Percentiles rank a stretch among this genome's conserved stretches.
These are phyloP conservation scores for Tubosaeta brunneosetosa DNA, from an alignment of 768 basidiomycete genomes.

Conservation along the genomic window DNA sequence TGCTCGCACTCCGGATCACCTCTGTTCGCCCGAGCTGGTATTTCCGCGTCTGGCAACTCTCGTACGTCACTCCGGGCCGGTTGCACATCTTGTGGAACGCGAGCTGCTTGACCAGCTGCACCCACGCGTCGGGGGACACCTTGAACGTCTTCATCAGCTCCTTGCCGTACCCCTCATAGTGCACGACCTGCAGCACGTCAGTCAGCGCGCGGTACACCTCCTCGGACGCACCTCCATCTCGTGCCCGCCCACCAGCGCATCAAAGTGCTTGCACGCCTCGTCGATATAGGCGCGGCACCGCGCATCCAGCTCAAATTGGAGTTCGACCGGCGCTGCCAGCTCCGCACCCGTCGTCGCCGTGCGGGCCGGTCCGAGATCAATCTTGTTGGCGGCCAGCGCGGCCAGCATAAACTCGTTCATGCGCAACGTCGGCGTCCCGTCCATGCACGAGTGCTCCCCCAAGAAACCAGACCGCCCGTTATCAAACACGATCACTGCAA, in stretches of 20 bases:
- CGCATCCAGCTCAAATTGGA: constrained; percentile 64
- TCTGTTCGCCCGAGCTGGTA: constrained; percentile 90
- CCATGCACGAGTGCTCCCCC: constrained; percentile 84
- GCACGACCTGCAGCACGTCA: constrained; percentile 51
- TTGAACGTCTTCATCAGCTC: constrained; percentile 75
- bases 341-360: constrained; percentile 29
- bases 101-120: constrained; percentile 92
- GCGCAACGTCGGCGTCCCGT: constrained; percentile 92
- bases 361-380: constrained; percentile 62
- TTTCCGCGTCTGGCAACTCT: constrained; percentile 91
- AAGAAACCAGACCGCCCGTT: constrained; percentile 94
- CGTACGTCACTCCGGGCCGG: constrained; percentile 81
- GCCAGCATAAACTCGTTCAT: constrained; percentile 92
- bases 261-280: constrained; percentile 63
- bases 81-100: constrained; percentile 85
- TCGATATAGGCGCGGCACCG: constrained; percentile 49
- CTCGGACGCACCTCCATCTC: constrained; percentile 59
- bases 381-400: constrained; percentile 64
- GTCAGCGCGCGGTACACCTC: not conserved
- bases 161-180: constrained; percentile 90
- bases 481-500: constrained; percentile 84
- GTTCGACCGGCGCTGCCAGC: constrained; percentile 60
- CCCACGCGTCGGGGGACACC: constrained; percentile 91
- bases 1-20: constrained; percentile 83
- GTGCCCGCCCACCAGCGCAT: constrained; percentile 69